Conservation (phyloP, 306 rosid species). For the Vigna radiata region DNA sequence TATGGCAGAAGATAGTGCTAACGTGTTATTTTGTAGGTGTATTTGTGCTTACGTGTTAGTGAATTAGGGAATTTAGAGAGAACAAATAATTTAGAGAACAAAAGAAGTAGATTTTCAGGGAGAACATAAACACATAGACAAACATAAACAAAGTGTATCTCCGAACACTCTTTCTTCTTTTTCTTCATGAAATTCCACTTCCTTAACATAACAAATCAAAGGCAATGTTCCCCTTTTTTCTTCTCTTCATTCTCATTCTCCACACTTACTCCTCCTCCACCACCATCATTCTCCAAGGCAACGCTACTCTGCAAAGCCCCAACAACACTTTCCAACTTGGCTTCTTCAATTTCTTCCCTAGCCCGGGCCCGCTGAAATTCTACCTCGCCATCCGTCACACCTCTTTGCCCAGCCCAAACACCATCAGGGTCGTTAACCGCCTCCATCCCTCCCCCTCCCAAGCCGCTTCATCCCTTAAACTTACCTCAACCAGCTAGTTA, state of each 20-base stretch:
- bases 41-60: no score
- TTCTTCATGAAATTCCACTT: background rate
- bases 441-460: conserved; percentile 42
- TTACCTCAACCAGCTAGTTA: conserved; percentile 53
- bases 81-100: no score
- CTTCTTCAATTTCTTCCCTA: no score
- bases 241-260: background rate
- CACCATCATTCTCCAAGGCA: conserved; percentile 24
- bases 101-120: background rate
- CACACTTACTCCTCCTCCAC: background rate
- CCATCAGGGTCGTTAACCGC: conserved; percentile 77
- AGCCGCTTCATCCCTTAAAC: conserved; percentile 41
- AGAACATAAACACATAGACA: background rate
- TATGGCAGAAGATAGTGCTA: no score
- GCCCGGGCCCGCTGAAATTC: conserved; percentile 18
- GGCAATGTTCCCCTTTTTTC: conserved; percentile 10
- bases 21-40: no score
- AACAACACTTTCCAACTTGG: no score
- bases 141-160: no score
- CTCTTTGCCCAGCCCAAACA: no score
- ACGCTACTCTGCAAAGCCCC: conserved; percentile 49
- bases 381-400: no score
- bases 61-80: no score
- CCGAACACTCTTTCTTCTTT: background rate
- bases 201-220: no score